Base-by-base conservation (phyloP, 2,329 filamentous ascomycete species). In the Bipolaris oryzae region DNA sequence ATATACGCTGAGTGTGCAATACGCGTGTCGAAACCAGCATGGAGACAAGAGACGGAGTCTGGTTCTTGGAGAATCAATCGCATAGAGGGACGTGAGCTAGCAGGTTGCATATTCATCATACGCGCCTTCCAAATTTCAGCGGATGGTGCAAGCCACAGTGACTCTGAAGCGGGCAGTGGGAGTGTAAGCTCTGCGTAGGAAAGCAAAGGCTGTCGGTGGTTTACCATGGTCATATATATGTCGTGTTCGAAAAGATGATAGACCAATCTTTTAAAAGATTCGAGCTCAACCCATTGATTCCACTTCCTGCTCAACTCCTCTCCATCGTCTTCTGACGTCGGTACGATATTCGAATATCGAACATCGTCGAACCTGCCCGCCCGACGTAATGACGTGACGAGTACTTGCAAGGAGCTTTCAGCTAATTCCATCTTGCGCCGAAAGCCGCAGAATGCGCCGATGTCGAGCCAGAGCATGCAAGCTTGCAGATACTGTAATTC, bases 171-270 rank as follows among this genome's bases (percentile, higher is more conserved):
- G 0, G 89, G 89, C 0, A 91, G 73, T 1, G 87, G 85, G 1
- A 90, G 75, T 1, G 84, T 84, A 16, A 90, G 72, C 66, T 91
- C 89, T 1, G 86, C 82, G 66, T 89, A 91, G 0, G 87, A 89
- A 59, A 90, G 84, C 13, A 85, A 77, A 0, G 87, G 85, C 57
- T 83, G 56, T 2, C 62, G 55, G 20, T 67, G 55, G 10, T 66
- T 67, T 15, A 64, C 49, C 56, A 66, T 55, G 1, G 64, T 57
- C 60, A 68, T 64, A 20, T 66, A 23, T 1, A 68, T 65, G 20
- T 68, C 66, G 41, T 67, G 66, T 23, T 47, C 66, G 34, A 60
- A 64, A 21, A 67, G 55, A 16, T 68, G 66, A 37, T 67, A 68
- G 0, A 57, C 58, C 21, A 68, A 37, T 31, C 64, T 66, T 21